Evolutionary conservation across 768 basidiomycete species (phyloP).

Genomic region (Boletales sp.): DNA sequence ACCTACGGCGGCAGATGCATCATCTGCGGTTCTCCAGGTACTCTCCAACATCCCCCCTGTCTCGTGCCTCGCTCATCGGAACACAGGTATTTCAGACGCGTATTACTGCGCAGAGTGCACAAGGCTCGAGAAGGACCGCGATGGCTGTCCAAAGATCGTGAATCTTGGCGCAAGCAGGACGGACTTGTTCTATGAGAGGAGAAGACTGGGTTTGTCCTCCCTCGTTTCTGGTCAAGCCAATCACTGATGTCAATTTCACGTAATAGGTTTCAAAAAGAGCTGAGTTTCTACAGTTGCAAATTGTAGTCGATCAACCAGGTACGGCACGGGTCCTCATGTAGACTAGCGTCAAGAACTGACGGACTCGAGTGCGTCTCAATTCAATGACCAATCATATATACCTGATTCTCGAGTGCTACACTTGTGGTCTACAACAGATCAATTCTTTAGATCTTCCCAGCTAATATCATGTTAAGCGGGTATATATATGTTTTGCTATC

Average conservation of each 20-base stretch:
- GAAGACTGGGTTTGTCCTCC: slow-evolving; percentile 62
- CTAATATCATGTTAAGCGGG: background rate
- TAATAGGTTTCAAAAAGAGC: slow-evolving; percentile 32
- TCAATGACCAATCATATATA: background rate
- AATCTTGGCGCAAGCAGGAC: slow-evolving; percentile 94
- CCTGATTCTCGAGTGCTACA: background rate
- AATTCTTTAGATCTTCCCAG: background rate
- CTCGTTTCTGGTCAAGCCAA: background rate
- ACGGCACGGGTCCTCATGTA: background rate
- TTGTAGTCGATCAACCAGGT: too few relatives aligned
- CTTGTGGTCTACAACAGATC: background rate
- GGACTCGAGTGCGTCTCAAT: background rate
- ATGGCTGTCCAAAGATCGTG: slow-evolving; percentile 98
- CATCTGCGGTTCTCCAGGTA: slow-evolving; percentile 95
- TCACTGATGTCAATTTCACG: background rate
- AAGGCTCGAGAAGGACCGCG: slow-evolving; percentile 94
- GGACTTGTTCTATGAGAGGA: slow-evolving; percentile 88
- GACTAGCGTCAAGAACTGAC: background rate
- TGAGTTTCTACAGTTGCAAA: slow-evolving; percentile 6
- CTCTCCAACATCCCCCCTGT: slow-evolving; percentile 13
- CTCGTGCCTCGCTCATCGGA: background rate
- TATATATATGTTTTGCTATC: slow-evolving; percentile 2
- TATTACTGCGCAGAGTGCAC: slow-evolving; percentile 99
- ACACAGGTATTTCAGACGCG: slow-evolving; percentile 91
- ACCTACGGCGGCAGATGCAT: slow-evolving; percentile 97